A percentile compares a stretch with the other conserved stretches of the same genome.
These are phyloP conservation scores for Alternaria novae-zelandiae DNA, from an alignment of 2,329 filamentous ascomycete species.

Conservation along the genomic window DNA sequence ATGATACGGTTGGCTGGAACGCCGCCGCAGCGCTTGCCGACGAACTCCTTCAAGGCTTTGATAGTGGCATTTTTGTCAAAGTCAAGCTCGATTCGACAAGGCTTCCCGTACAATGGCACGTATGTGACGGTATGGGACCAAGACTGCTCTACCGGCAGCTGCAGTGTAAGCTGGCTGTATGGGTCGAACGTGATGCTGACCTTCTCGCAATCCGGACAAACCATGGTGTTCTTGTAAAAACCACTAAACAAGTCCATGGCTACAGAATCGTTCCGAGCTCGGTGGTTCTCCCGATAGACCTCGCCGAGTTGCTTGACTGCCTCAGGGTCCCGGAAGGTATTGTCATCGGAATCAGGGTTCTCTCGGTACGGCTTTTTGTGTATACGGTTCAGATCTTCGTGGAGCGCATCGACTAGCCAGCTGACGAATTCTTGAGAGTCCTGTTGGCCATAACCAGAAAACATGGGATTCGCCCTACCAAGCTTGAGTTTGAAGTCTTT, in stretches of 20 bases:
- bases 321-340: constrained; percentile 83
- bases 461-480: constrained; percentile 80
- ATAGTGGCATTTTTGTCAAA: constrained; percentile 77
- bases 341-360: constrained; percentile 96
- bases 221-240: constrained; percentile 96
- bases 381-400: constrained; percentile 93
- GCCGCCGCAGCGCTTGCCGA: constrained; percentile 61
- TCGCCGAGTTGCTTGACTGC: constrained; percentile 86
- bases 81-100: constrained; percentile 77
- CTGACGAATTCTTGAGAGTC: constrained; percentile 97
- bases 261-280: constrained; percentile 90
- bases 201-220: constrained; percentile 89
- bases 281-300: constrained; percentile 89
- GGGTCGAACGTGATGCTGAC: constrained; percentile 99
- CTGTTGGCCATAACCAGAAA: constrained; percentile 94
- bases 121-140: constrained; percentile 79
- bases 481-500: constrained; percentile 82
- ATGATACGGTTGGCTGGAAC: constrained; percentile 70
- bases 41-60: constrained; percentile 68
- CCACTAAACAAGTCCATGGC: constrained; percentile 93
- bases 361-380: constrained; percentile 96
- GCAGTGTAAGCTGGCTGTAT: constrained; percentile 92
- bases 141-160: constrained; percentile 83
- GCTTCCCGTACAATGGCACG: constrained; percentile 74
- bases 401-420: constrained; percentile 90